These are phyloP conservation scores for Termitomyces titanicus DNA, from an alignment of 768 basidiomycete species.

Conservation along the genomic window DNA sequence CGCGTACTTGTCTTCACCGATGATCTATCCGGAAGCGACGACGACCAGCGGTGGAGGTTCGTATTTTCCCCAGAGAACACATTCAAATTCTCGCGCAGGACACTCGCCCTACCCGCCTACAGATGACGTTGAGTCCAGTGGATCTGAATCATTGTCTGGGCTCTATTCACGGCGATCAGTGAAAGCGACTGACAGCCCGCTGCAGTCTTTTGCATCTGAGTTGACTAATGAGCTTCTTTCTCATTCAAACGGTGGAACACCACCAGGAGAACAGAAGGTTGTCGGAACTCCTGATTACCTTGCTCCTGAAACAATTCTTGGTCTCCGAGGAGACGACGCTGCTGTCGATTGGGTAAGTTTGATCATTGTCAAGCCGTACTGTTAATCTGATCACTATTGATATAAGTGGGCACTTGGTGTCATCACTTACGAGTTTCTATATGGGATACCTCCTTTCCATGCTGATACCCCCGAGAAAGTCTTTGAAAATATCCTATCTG, in stretches of 20 bases:
- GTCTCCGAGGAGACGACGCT: slow-evolving; percentile 90
- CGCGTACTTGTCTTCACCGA: slow-evolving; percentile 73
- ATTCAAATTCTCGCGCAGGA: slow-evolving; percentile 53
- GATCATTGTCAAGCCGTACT: not conserved
- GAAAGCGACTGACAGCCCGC: slow-evolving; percentile 66
- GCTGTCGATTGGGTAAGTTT: slow-evolving; percentile 92
- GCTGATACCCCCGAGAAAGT: slow-evolving; percentile 96
- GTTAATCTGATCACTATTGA: slow-evolving; percentile 13
- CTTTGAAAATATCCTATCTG: slow-evolving; percentile 96
- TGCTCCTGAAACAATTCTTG: slow-evolving; percentile 93
- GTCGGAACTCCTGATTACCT: slow-evolving; percentile 98
- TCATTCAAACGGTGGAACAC: slow-evolving; percentile 65
- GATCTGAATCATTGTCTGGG: slow-evolving; percentile 69
- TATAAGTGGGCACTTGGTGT: slow-evolving; percentile 99
- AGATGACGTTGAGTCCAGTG: slow-evolving; percentile 88
- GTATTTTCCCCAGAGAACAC: slow-evolving; percentile 74
- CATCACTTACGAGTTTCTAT: slow-evolving; percentile 97
- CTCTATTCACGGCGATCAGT: slow-evolving; percentile 45
- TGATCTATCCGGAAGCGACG: slow-evolving; percentile 53
- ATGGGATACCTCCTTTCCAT: slow-evolving; percentile 96
- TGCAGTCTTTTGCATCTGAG: slow-evolving; percentile 85
- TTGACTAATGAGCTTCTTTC: slow-evolving; percentile 80
- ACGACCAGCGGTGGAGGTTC: slow-evolving; percentile 59
- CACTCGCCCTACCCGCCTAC: slow-evolving; percentile 63
- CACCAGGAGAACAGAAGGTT: slow-evolving; percentile 87